Percentiles rank a stretch among this genome's conserved stretches.
Conservation (phyloP, 73 alveolate genomes). For the Uronychia setigera region DNA sequence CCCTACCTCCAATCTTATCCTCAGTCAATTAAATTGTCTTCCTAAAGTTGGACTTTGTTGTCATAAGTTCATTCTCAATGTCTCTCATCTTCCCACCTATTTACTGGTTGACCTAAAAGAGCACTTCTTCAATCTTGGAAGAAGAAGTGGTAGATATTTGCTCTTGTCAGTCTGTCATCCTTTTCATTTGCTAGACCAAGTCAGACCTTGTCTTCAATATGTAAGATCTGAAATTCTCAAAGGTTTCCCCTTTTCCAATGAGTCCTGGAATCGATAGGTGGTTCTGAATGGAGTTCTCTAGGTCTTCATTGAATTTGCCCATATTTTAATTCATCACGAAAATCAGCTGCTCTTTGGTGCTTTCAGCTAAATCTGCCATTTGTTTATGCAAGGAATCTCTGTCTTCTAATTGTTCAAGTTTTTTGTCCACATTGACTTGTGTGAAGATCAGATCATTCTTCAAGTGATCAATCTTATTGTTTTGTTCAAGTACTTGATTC, state of each 20-base stretch:
- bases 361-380: background rate
- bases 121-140: background rate
- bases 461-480: constrained; percentile 12
- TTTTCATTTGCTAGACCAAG: background rate
- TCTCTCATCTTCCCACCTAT: background rate
- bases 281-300: background rate
- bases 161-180: background rate
- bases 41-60: background rate
- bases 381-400: background rate
- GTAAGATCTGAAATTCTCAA: background rate
- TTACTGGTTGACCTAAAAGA: background rate
- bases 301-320: background rate
- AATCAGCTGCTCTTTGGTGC: background rate
- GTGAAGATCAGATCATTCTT: background rate
- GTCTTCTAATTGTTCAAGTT: background rate
- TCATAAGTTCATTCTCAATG: background rate
- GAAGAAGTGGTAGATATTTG: too few relatives aligned
- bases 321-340: background rate
- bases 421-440: background rate
- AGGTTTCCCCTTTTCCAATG: background rate
- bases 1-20: background rate
- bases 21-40: background rate
- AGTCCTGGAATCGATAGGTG: background rate
- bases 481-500: background rate
- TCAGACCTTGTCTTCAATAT: background rate